Percentiles rank a stretch among this genome's conserved stretches.
phyloP scores from a whole-genome alignment of 768 basidiomycete genomes.

The Hygrocybe punicea region DNA sequence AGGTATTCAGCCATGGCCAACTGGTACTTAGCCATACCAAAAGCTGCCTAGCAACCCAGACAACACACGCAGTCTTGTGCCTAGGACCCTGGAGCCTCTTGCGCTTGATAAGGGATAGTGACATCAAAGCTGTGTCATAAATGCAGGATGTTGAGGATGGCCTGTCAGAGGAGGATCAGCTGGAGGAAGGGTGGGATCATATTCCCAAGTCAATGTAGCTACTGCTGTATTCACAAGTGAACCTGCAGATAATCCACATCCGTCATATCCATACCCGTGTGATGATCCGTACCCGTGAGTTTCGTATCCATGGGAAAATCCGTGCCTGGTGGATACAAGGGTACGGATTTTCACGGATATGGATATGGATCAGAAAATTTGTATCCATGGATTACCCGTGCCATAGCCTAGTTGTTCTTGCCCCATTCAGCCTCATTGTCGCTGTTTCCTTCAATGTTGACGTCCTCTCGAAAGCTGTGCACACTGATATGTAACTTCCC shows the following conservation, averaged over 20 bases:
- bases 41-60: constrained; percentile 18
- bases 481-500: too few species aligned
- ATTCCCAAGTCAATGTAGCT: constrained; percentile 13
- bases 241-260: not conserved
- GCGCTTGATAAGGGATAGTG: constrained; percentile 5
- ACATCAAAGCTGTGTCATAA: constrained; percentile 3
- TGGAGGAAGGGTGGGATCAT: constrained; percentile 5
- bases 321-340: not conserved
- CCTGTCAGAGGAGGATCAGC: constrained; percentile 5
- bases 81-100: constrained; percentile 18
- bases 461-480: too few species aligned
- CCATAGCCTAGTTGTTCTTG: not conserved
- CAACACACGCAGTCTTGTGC: constrained; percentile 21
- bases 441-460: too few species aligned
- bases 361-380: not conserved
- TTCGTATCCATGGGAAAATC: constrained; percentile 1
- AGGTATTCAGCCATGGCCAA: constrained; percentile 22
- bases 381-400: not conserved
- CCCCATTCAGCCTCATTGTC: too few species aligned
- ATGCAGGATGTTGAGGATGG: not conserved
- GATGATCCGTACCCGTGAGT: not conserved
- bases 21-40: constrained; percentile 19
- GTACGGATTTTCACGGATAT: constrained; percentile 2
- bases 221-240: constrained; percentile 20
- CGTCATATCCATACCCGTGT: not conserved